Evolutionary conservation across 2,329 filamentous ascomycete genomes (phyloP), one percentile per base, ranked within the genome.

Genomic region (Pestalotiopsis sp.): DNA sequence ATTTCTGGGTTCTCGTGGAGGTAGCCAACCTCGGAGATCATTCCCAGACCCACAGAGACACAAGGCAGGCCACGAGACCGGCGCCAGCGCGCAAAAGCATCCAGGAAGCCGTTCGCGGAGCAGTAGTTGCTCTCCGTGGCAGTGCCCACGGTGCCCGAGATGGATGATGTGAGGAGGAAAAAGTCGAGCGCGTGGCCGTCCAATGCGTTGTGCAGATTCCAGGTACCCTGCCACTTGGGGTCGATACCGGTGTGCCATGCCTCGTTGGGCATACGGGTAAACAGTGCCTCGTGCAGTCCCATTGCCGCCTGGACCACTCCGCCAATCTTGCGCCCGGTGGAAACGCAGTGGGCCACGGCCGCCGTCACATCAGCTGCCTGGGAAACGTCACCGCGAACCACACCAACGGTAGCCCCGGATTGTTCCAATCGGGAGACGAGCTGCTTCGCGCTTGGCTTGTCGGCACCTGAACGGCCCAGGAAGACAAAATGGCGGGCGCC

Each of bases 101-200:
- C 75, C 64, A 78, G 68, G 70, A 75, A 81, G 23, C 72, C 70
- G 67, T 80, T 81, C 12, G 73, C 79, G 3, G 78, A 76, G 6
- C 72, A 68, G 63, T 82, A 82, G 60, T 78, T 79, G 61, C 68
- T 72, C 70, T 63, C 78, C 3, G 65, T 69, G 4, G 70, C 39
- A 17, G 69, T 68, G 0, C 76, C 78, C 12, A 79, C 62, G 1
- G 75, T 68, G 5, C 73, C 76, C 0, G 72, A 72, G 11, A 78
- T 57, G 1, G 78, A 81, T 14, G 73, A 74, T 66, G 74, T 75
- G 23, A 79, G 52, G 17, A 83, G 68, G 71, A 83, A 81, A 70
- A 84, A 82, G 68, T 81, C 79, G 0, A 80, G 70, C 4, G 71
- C 57, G 2, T 66, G 58, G 0, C 72, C 70, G 4, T 25, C 58